Evolutionary conservation across 2,329 filamentous ascomycete genomes (phyloP).

Genomic region (Stagonosporopsis cucurbitacearum): DNA sequence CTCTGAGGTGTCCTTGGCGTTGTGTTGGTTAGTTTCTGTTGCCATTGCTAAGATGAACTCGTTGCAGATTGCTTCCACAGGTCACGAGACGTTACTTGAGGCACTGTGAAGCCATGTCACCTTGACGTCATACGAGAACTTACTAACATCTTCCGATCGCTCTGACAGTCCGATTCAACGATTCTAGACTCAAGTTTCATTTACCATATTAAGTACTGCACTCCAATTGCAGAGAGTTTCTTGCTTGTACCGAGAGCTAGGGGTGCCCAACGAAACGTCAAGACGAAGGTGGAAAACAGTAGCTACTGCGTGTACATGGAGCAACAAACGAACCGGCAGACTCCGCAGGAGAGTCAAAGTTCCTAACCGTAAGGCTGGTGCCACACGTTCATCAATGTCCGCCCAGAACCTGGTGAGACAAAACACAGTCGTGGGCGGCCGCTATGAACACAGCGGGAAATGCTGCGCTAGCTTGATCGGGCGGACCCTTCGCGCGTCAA

Average conservation of each 20-base stretch:
- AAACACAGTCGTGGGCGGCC: not conserved
- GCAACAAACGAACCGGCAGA: not conserved
- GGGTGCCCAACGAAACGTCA: not conserved
- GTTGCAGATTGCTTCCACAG: not conserved
- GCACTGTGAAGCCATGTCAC: not conserved
- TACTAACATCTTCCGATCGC: not conserved
- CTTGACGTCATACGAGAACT: slow-evolving; percentile 8
- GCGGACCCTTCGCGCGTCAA: slow-evolving; percentile 5
- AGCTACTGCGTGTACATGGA: not conserved
- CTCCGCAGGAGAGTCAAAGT: not conserved
- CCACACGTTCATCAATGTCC: not conserved
- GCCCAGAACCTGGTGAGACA: slow-evolving; percentile 1
- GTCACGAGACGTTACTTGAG: not conserved
- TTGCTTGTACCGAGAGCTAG: not conserved
- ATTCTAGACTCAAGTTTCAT: not conserved
- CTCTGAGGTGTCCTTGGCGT: slow-evolving; percentile 21
- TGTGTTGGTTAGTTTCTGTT: slow-evolving; percentile 21
- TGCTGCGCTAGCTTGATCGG: slow-evolving; percentile 9
- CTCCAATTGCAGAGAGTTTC: not conserved
- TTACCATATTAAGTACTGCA: not conserved
- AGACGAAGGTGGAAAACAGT: not conserved
- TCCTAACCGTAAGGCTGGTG: not conserved
- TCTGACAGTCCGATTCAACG: not conserved
- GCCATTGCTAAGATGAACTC: not conserved
- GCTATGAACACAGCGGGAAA: not conserved